Evolutionary conservation across 495 filamentous ascomycete species (phyloP), one percentile per base, ranked within the genome.

Genomic region (Xylaria grammica): DNA sequence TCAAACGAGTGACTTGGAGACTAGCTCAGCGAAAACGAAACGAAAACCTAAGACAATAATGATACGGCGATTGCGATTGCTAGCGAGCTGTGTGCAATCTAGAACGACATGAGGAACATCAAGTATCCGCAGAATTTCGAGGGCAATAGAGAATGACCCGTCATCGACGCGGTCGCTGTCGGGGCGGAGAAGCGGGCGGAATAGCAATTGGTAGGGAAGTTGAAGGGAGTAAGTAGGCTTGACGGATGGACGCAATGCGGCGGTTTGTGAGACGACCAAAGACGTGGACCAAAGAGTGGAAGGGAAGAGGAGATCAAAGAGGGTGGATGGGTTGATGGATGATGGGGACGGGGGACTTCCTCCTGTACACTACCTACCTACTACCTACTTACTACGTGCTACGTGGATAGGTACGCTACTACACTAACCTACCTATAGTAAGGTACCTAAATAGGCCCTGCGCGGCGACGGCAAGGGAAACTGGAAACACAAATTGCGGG

Each of bases 1-100:
- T 68, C 66, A 81, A 83, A 80, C 79, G 80, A 83, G 79, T 77
- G 80, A 78, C 77, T 71, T 68, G 67, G 79, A 81, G 80, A 74
- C 80, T 82, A 80, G 79, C 79, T 82, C 80, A 9, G 15, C 3
- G 40, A 42, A n/a, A 70, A 75, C 72, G 64, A 76, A 80, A 78
- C 65, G 71, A 65, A 76, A 76, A 61, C 67, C 29, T 63, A 69
- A 66, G 38, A 48, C 42, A 58, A 54, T 54, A 27, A 38, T 30
- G 24, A 53, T 34, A 52, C 19, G 24, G 22, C 58, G 26, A 61
- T 44, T 48, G 53, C 29, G 26, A 61, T 44, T 48, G 53, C 29
- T 44, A 44, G 53, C 29, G 32, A 44, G 53, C 62, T 58, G 69
- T 30, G 65, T 68, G 63, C 62, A 70, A 61, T 67, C 57, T 76